Conservation (phyloP, 176 grass and related monocot species). For the Hsuehochloa calcarea region DNA sequence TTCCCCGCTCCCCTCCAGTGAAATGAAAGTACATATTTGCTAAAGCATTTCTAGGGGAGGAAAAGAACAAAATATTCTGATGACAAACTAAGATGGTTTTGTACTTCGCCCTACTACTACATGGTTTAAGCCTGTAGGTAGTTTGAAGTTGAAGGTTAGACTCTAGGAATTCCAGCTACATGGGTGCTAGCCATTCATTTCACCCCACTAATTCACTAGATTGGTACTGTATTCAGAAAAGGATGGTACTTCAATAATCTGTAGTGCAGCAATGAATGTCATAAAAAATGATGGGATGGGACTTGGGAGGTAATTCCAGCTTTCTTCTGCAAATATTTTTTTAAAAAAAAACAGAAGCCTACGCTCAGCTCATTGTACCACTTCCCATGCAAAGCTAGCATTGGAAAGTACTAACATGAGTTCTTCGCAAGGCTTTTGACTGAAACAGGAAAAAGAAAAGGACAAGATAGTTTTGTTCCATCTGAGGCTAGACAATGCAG, state of each 20-base stretch:
- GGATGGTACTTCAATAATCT: background rate
- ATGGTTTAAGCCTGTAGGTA: background rate
- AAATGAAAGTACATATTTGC: background rate
- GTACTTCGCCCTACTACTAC: background rate
- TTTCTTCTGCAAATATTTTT: background rate
- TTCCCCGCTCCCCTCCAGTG: background rate
- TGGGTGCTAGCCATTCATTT: background rate
- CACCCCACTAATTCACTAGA: background rate
- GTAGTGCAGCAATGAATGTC: background rate
- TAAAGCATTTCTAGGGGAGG: background rate
- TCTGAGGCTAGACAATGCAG: background rate
- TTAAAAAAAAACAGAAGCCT: background rate
- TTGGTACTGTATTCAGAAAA: background rate
- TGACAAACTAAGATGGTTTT: background rate
- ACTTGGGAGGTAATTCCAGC: background rate
- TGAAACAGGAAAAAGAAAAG: background rate
- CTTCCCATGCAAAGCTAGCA: background rate
- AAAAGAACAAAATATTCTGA: background rate
- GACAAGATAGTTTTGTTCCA: background rate
- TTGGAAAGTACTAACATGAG: background rate
- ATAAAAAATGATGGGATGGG: background rate
- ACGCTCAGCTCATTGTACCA: background rate
- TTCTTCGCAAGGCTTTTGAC: background rate
- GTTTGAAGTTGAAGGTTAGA: background rate
- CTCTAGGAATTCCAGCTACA: background rate